A percentile compares a stretch with the other conserved stretches of the same genome.
phyloP scores from a whole-genome alignment of 169 alveolate genomes.

The Plasmodium sp. region DNA sequence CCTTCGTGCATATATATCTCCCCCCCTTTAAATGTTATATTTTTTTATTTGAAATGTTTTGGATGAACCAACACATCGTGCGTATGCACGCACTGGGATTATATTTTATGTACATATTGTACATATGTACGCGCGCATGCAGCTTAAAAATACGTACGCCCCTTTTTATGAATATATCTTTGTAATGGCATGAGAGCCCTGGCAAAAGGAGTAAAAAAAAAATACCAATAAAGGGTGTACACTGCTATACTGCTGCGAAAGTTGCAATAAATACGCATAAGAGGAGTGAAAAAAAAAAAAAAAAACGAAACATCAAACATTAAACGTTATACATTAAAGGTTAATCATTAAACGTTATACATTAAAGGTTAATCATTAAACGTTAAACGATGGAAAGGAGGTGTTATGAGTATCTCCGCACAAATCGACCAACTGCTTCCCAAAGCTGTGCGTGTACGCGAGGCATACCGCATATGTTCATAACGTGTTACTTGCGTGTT shows the following conservation, averaged over 20 bases:
- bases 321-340: no score
- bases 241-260: background rate
- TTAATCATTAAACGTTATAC: no score
- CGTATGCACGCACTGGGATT: background rate
- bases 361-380: no score
- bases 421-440: background rate
- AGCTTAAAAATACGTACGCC: background rate
- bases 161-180: background rate
- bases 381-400: background rate
- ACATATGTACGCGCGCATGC: background rate
- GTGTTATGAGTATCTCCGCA: background rate
- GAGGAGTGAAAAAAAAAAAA: background rate
- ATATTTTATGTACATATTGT: background rate
- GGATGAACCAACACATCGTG: constrained; percentile 1
- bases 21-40: background rate
- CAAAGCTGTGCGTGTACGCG: background rate
- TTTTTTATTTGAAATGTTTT: background rate
- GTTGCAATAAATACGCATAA: background rate
- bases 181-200: background rate
- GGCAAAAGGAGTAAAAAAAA: background rate
- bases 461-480: background rate
- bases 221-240: background rate
- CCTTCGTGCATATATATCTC: background rate
- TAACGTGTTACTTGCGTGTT: background rate
- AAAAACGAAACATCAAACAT: background rate